phyloP scores from a whole-genome alignment of 139 green algal species.

The Spirogloea muscicola region DNA sequence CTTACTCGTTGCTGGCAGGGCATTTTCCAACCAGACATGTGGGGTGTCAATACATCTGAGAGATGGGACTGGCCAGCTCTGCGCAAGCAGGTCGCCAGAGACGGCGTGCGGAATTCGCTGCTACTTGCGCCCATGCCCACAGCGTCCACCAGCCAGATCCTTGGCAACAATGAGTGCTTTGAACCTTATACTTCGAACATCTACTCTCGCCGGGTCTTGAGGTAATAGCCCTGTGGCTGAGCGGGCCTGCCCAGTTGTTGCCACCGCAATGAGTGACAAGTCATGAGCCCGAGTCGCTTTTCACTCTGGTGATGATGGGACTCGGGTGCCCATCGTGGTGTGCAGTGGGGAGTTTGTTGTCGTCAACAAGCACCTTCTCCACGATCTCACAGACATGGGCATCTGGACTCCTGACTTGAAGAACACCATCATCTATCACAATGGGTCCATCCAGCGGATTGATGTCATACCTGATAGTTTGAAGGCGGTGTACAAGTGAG shows the following conservation, averaged over 20 bases:
- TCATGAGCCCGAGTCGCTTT: not conserved
- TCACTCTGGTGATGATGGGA: too few species aligned
- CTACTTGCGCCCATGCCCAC: conserved; percentile 97
- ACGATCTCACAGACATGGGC: conserved; percentile 82
- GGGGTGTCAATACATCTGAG: conserved; percentile 68
- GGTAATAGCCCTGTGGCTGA: conserved; percentile 12
- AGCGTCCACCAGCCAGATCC: conserved; percentile 83
- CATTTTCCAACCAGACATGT: conserved; percentile 83
- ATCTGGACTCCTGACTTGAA: conserved; percentile 89
- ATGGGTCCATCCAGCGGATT: conserved; percentile 64
- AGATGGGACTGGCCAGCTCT: conserved; percentile 84
- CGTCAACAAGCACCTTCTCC: conserved; percentile 97
- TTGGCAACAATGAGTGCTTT: conserved; percentile 98
- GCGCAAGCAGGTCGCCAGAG: conserved; percentile 64
- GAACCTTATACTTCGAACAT: conserved; percentile 99
- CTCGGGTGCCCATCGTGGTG: not conserved
- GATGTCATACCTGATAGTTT: conserved; percentile 83
- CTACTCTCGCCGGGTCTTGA: conserved; percentile 93
- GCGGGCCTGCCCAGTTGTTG: not conserved
- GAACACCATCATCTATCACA: conserved; percentile 88
- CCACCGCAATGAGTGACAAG: not conserved
- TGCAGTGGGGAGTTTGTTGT: conserved; percentile 82
- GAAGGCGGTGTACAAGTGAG: conserved; percentile 91
- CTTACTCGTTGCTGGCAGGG: too few species aligned
- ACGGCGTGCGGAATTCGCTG: conserved; percentile 95